Conservation (phyloP, 208 protist genomes). For the Trypanosoma avium region DNA sequence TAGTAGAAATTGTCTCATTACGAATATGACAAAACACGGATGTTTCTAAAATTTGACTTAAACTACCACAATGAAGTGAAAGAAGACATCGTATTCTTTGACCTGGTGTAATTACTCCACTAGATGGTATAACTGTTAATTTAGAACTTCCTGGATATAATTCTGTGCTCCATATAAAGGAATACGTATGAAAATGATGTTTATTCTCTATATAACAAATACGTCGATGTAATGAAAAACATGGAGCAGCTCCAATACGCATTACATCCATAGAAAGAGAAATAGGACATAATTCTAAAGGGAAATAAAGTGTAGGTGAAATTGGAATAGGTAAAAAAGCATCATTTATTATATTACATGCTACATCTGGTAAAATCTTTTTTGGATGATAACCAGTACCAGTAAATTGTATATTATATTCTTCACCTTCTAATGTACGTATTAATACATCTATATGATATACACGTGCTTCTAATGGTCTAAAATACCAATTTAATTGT, state of each 20-base stretch:
- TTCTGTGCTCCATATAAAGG: constrained; percentile 55
- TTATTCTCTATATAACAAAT: constrained; percentile 62
- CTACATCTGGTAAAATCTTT: constrained; percentile 26
- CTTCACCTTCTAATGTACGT: constrained; percentile 48
- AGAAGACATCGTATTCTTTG: constrained; percentile 43
- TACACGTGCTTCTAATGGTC: constrained; percentile 79
- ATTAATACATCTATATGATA: constrained; percentile 75
- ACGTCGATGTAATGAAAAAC: constrained; percentile 81
- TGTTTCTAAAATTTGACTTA: constrained; percentile 73
- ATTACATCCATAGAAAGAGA: constrained; percentile 72
- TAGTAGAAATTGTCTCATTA: constrained; percentile 31
- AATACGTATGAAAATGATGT: constrained; percentile 50
- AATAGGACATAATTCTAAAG: constrained; percentile 36
- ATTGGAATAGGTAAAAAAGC: constrained; percentile 59
- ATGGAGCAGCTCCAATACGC: constrained; percentile 66
- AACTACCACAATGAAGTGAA: constrained; percentile 72
- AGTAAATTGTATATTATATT: constrained; percentile 68
- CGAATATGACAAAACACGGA: constrained; percentile 55
- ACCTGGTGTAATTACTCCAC: constrained; percentile 60
- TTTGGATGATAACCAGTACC: constrained; percentile 84
- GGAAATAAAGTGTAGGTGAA: constrained; percentile 25
- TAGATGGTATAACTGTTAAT: constrained; percentile 39
- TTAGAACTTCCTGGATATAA: constrained; percentile 59
- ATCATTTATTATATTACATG: constrained; percentile 35
- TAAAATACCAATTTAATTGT: constrained; percentile 85